A percentile compares a stretch with the other conserved stretches of the same genome.
Conservation (phyloP, 1,139 yeast species). For the Geotrichum aggregatum region DNA sequence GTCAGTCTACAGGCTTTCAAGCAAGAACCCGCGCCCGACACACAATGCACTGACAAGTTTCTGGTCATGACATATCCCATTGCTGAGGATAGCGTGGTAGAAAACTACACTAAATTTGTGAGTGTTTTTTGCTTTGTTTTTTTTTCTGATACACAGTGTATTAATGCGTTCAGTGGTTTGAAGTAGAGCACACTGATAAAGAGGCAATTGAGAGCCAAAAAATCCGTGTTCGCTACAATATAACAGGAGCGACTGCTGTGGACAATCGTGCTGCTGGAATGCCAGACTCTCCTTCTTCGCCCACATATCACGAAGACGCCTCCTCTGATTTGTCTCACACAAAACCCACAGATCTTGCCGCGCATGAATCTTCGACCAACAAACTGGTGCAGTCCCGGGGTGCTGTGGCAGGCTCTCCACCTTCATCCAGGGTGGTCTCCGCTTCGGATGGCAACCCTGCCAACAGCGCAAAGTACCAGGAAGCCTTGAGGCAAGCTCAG, state of each 20-base stretch:
- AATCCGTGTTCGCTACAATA: conserved; percentile 15
- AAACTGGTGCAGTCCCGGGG: background rate
- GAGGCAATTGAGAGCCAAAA: conserved; percentile 10
- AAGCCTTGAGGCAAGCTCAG: conserved; percentile 13
- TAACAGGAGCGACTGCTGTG: background rate
- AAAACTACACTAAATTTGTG: conserved; percentile 1
- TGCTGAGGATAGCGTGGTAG: background rate
- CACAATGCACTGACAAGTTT: conserved; percentile 86
- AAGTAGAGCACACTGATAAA: conserved; percentile 1
- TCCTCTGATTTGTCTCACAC: background rate
- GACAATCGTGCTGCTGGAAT: background rate
- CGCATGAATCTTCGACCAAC: background rate
- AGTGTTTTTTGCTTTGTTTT: background rate
- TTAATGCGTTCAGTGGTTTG: background rate
- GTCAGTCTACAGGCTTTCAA: conserved; percentile 77
- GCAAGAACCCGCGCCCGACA: conserved; percentile 66
- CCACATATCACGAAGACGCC: conserved; percentile 1
- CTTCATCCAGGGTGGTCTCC: conserved; percentile 2
- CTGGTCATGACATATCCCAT: conserved; percentile 67
- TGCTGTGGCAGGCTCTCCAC: background rate
- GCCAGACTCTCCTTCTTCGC: background rate
- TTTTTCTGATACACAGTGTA: background rate
- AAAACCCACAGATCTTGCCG: background rate
- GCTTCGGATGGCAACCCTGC: background rate
- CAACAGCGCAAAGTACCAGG: conserved; percentile 1